Evolutionary conservation across 2,329 filamentous ascomycete species (phyloP), one percentile per base, ranked within the genome.

Genomic region (Diaporthe batatas): DNA sequence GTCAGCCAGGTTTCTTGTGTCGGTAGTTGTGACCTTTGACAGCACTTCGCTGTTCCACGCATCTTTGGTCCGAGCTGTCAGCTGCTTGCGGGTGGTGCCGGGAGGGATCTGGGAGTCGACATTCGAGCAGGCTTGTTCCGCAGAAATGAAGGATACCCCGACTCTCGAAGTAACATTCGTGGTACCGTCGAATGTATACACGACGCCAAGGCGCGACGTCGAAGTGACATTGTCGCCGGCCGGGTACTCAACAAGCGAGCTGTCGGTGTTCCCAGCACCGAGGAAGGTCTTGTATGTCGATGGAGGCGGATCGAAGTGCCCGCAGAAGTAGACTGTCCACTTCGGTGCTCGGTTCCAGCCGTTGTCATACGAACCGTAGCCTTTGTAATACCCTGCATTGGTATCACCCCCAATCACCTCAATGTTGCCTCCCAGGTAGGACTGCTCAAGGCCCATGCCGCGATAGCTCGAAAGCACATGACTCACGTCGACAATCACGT

Each of bases 101-200:
- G 79, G 75, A 0, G 88, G 85, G 18, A 93, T 90, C 76, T 93
- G 89, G 1, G 78, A 75, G 54, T 92, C 81, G 25, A 91, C 84
- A 74, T 88, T 91, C 12, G 79, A 70, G 78, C 91, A 93, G 6
- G 91, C 91, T 75, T 91, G 86, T 6, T 84, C 81, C 0, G 85
- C 79, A 0, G 91, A 93, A n/a, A 93, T 88, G 81, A 91, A 93
- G 0, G 91, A 93, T 14, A 93, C 88, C 1, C 91, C 91, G 0
- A 93, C 90, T 2, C 89, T 84, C 1, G 91, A 92, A 1, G 82
- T 84, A 1, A 92, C 82, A 2, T 80, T 75, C 2, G 80, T 75
- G 3, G 80, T 78, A 0, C 82, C 78, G 11, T 82, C 74, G 73
- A 92, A 92, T 0, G 86, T 84, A 78, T 91, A 91, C 0, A 91